Evolutionary conservation across 257 asterid species (phyloP).

Genomic region (Agastache rugosa): DNA sequence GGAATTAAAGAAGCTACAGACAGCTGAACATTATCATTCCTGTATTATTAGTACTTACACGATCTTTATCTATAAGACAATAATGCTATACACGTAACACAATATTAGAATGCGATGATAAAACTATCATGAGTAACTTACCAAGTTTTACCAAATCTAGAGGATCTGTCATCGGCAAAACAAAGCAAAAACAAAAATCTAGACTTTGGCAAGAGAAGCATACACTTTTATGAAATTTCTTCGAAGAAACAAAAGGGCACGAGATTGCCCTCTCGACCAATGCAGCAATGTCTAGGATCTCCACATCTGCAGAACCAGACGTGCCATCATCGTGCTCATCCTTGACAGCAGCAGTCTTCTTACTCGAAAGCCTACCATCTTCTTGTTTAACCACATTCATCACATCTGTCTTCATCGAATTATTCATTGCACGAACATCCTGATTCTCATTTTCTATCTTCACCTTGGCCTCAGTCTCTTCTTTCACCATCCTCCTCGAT

Average conservation of each 20-base stretch:
- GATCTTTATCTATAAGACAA: not conserved
- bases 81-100: conserved; percentile 21
- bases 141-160: conserved; percentile 78
- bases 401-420: no score
- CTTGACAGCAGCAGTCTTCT: no score
- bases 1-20: conserved; percentile 34
- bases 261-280: not conserved
- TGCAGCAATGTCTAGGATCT: conserved; percentile 13
- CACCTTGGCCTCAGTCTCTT: no score
- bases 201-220: not conserved
- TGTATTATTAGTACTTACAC: not conserved
- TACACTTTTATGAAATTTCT: conserved; percentile 29
- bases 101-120: conserved; percentile 1
- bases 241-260: conserved; percentile 38
- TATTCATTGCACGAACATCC: no score
- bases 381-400: no score
- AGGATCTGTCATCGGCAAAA: conserved; percentile 87
- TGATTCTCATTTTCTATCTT: no score
- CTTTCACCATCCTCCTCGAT: not conserved
- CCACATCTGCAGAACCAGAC: no score
- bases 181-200: no score
- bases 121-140: conserved; percentile 28
- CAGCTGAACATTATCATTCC: conserved; percentile 1
- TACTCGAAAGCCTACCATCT: no score
- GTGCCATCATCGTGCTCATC: no score